These are phyloP conservation scores for Neocallimastix lanati DNA, from an alignment of 192 early-diverging fungal species.

Conservation along the genomic window DNA sequence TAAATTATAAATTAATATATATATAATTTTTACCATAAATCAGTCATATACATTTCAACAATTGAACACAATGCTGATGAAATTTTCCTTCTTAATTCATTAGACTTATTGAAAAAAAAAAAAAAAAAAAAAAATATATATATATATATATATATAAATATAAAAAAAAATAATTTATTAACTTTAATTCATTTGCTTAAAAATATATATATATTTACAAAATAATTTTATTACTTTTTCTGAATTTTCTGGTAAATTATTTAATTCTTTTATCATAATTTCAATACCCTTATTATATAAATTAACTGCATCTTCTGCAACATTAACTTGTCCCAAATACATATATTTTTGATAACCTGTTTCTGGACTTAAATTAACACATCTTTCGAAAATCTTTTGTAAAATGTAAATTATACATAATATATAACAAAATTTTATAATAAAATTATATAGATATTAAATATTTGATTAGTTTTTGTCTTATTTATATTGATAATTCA, in stretches of 20 bases:
- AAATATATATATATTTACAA: too few species aligned
- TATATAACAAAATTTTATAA: background rate
- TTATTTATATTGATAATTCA: too few species aligned
- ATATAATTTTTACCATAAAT: constrained; percentile 60
- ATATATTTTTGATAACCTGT: constrained; percentile 62
- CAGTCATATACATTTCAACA: constrained; percentile 93
- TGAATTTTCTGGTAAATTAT: constrained; percentile 7
- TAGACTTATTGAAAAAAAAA: constrained; percentile 7
- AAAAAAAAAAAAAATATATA: background rate
- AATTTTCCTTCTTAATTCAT: constrained; percentile 39
- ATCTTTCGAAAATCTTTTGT: constrained; percentile 19
- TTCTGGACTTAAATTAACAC: constrained; percentile 43
- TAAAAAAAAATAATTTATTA: too few species aligned
- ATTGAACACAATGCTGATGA: constrained; percentile 78
- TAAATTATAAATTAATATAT: background rate
- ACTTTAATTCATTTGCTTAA: too few species aligned
- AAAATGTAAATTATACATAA: constrained; percentile 22
- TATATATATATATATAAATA: too few species aligned
- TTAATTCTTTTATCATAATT: constrained; percentile 15
- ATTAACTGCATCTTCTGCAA: constrained; percentile 14
- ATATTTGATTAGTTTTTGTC: too few species aligned
- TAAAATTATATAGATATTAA: constrained; percentile 2
- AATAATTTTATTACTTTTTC: constrained; percentile 1
- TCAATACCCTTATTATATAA: constrained; percentile 18
- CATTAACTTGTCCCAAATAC: constrained; percentile 56